phyloP scores from a whole-genome alignment of 2,329 filamentous ascomycete genomes.

The Dothidotthia symphoricarpi region DNA sequence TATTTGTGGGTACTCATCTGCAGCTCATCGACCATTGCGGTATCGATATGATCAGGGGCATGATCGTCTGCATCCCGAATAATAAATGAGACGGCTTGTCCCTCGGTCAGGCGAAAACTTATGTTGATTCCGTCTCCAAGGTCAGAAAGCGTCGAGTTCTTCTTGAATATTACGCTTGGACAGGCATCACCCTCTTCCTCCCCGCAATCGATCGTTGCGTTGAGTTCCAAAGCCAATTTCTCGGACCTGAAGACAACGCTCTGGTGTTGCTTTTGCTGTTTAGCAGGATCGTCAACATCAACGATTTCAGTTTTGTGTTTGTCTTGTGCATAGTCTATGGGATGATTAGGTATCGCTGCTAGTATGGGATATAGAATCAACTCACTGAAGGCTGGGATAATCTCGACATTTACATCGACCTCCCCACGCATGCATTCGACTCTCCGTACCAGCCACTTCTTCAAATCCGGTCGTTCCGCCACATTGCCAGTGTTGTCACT shows the following conservation, averaged over 20 bases:
- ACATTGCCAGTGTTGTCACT: slow-evolving; percentile 29
- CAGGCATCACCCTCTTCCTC: slow-evolving; percentile 50
- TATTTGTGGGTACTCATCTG: slow-evolving; percentile 69
- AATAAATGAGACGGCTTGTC: slow-evolving; percentile 68
- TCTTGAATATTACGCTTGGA: slow-evolving; percentile 57
- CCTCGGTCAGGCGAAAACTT: slow-evolving; percentile 60
- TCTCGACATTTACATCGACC: slow-evolving; percentile 64
- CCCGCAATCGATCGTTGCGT: slow-evolving; percentile 64
- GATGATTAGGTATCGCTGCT: background rate
- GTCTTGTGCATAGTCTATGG: slow-evolving; percentile 61
- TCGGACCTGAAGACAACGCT: slow-evolving; percentile 61
- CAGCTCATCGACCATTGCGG: slow-evolving; percentile 57
- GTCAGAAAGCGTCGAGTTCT: slow-evolving; percentile 52
- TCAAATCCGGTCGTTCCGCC: slow-evolving; percentile 47
- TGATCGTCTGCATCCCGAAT: slow-evolving; percentile 59
- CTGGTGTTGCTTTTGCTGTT: slow-evolving; percentile 20
- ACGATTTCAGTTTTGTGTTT: slow-evolving; percentile 60
- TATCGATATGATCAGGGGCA: slow-evolving; percentile 59
- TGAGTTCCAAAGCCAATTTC: slow-evolving; percentile 62
- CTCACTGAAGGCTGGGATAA: slow-evolving; percentile 57
- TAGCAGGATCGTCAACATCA: slow-evolving; percentile 17
- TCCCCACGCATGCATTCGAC: slow-evolving; percentile 70
- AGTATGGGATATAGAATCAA: background rate
- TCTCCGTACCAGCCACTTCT: slow-evolving; percentile 68
- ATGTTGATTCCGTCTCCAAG: slow-evolving; percentile 64